phyloP scores from a whole-genome alignment of 2,329 filamentous ascomycete genomes.

The Aspergillus quadricinctus region DNA sequence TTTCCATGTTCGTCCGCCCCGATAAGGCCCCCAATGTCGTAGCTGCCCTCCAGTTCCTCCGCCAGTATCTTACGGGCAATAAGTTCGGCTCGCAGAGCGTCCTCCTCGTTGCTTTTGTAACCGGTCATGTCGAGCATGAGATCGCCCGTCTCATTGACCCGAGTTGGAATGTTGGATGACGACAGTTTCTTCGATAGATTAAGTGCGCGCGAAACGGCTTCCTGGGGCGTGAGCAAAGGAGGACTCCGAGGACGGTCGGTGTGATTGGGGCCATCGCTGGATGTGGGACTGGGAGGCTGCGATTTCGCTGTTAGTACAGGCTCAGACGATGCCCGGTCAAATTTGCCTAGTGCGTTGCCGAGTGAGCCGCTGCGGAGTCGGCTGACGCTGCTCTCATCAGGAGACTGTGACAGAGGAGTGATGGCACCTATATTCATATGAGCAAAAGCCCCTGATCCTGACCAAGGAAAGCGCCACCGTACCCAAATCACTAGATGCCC shows the following conservation, averaged over 20 bases:
- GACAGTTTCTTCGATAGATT: constrained; percentile 82
- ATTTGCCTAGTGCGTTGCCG: constrained; percentile 32
- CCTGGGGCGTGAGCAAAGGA: constrained; percentile 64
- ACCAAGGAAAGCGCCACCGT: constrained; percentile 5
- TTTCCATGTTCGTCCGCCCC: constrained; percentile 94
- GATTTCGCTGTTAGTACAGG: constrained; percentile 45
- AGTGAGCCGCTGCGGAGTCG: constrained; percentile 25
- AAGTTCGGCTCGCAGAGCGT: constrained; percentile 87
- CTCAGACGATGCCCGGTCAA: constrained; percentile 53
- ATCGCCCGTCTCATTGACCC: constrained; percentile 88
- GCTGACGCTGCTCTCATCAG: constrained; percentile 25
- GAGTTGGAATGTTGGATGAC: constrained; percentile 84
- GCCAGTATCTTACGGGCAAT: constrained; percentile 86
- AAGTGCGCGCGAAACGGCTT: constrained; percentile 78
- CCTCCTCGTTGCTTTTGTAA: constrained; percentile 91
- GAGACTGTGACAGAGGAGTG: constrained; percentile 39
- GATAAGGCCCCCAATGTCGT: constrained; percentile 92
- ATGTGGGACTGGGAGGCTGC: constrained; percentile 5
- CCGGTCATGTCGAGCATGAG: constrained; percentile 98
- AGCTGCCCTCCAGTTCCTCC: constrained; percentile 89
- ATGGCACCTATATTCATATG: constrained; percentile 28
- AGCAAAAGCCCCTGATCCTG: constrained; percentile 1
- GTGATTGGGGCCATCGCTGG: constrained; percentile 13
- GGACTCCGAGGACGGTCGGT: constrained; percentile 65
- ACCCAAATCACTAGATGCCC: constrained; percentile 47